Base-by-base conservation (phyloP, 805 yeast species). In the Cyberlindnera veronae region DNA sequence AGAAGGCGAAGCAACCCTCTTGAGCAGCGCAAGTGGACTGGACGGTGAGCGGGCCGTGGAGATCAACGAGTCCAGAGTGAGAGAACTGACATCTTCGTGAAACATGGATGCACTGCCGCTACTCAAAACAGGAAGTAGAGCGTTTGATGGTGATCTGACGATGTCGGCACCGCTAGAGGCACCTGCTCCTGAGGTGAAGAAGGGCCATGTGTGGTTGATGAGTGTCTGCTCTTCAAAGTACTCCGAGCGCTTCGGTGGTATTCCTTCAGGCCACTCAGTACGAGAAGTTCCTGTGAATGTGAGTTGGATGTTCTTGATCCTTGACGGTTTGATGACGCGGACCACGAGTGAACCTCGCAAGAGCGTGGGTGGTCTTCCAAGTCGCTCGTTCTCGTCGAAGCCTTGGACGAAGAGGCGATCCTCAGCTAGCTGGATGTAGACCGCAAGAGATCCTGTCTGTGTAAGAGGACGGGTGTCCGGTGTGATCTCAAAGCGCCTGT, bases 181-280 rank as follows among this genome's bases (percentile, higher is more conserved):
- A 8, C 37, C 34, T 33, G 60, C 22, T 6, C 39, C 14, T 8
- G 61, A 34, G 77, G 45, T 43, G 32, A 21, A 91, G 58, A 93
- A 88, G 0, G 95, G 93, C 99, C 99, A 93, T 6, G 84, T 79
- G 58, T 91, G 97, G 36, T 77, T 73, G 21, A 87, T 73, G 18
- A 90, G 58, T 38, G 76, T 84, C 46, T 74, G 76, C 17, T 72
- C 60, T 51, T 93, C 99, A 24, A 62, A 60, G 45, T 76, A 80
- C 12, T 79, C 84, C 14, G 69, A 68, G 49, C 80, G 79, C 57
- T 84, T 86, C 0, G 97, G 96, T 0, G 98, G 98, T 15, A 91
- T 90, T 3, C 99, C 99, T 56, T 93, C 97, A 3, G 97, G 97
- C 96, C 97, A 90, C 45, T 90, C 96, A 0, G 96, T 90, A 49